Base-by-base conservation (phyloP, 2,329 filamentous ascomycete species). In the Penicillium aurantiogriseum region DNA sequence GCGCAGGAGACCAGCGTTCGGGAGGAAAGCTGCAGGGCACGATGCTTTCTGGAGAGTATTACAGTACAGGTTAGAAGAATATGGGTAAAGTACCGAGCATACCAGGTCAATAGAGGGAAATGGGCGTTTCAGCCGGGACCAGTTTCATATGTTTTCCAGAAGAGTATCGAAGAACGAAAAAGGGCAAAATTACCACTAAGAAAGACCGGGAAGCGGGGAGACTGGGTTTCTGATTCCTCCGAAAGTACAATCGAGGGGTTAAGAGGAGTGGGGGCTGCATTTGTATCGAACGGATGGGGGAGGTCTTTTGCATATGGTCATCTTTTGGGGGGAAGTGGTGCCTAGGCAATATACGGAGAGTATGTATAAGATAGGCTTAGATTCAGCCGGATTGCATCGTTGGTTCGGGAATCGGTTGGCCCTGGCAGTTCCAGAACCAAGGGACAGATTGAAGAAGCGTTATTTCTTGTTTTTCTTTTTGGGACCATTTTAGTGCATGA, bases 1-100 rank as follows among this genome's bases (percentile, higher is more conserved):
- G 60, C 63, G 63, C 63, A 67, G 59, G 54, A 64, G 45, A 59
- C 42, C 53, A 60, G 54, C 46, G 58, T 60, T 60, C 62, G 62
- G 56, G 54, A 60, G 68, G 69, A 63, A 68, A 67, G 70, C 69
- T 71, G 70, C 70, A 72, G 70, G 67, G 65, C 27, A 66, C 67
- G 65, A 62, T 62, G 52, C 58, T 63, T 58, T 50, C 48, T 57
- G 52, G 51, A 54, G 61, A 58, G 61, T 59, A 53, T 54, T 44
- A 54, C 46, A 57, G 52, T 40, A 53, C 51, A 43, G 44, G 59
- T 58, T 58, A 54, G 48, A 54, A 62, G 51, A 44, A 63, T 53
- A 59, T 46, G 53, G 53, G 52, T 44, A 54, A 50, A 46, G 29
- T 48, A 42, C 27, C 36, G 42, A 53, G 39, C 56, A 60, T 60